Conservation (phyloP, 306 rosid genomes). For the Luffa aegyptiaca region DNA sequence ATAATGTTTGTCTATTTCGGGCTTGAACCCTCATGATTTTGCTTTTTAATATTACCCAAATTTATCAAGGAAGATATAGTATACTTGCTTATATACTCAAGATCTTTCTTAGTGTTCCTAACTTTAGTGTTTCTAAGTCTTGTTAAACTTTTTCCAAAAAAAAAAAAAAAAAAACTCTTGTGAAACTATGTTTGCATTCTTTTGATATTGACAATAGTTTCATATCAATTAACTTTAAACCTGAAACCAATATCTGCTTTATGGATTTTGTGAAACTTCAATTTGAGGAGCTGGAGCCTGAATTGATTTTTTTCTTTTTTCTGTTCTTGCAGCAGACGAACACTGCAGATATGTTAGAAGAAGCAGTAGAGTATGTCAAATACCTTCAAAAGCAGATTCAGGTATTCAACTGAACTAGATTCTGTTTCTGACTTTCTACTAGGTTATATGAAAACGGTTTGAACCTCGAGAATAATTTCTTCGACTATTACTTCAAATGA, state of each 20-base stretch:
- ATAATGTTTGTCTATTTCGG: not conserved
- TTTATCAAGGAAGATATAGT: no score
- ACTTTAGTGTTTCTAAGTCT: not conserved
- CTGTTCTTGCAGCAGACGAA: slow-evolving; percentile 69
- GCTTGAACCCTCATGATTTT: not conserved
- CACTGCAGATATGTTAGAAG: slow-evolving; percentile 88
- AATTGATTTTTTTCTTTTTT: not conserved
- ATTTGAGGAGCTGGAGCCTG: not conserved
- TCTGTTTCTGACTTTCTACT: not conserved
- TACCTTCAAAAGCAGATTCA: slow-evolving; percentile 74
- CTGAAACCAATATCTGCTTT: not conserved
- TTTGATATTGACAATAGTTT: not conserved
- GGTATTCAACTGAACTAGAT: slow-evolving; percentile 29
- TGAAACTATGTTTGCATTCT: not conserved
- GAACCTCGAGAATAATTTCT: not conserved
- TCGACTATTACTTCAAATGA: not conserved
- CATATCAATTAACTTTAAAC: not conserved
- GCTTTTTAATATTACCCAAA: not conserved
- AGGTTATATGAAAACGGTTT: not conserved
- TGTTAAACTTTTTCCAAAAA: no score
- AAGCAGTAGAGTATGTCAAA: slow-evolving; percentile 87
- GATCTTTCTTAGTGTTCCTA: not conserved
- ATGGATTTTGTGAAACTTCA: not conserved
- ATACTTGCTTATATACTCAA: not conserved
- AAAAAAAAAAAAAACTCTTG: no score